Evolutionary conservation across 305 asterid genomes (phyloP).

Genomic region (Petunia hybrid): DNA sequence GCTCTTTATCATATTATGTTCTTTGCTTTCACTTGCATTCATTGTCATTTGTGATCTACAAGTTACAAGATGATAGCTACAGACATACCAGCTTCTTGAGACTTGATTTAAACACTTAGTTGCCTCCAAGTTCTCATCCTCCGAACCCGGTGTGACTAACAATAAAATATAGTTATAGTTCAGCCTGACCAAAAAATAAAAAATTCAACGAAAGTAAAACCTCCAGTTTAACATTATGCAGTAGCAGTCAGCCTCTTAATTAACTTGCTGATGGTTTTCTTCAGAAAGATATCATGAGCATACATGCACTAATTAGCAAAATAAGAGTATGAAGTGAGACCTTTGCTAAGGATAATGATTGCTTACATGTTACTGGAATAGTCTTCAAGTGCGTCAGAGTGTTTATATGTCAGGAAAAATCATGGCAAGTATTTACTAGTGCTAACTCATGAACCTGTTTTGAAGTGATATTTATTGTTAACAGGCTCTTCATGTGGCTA

Average conservation of each 20-base stretch:
- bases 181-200: too few relatives aligned
- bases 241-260: not conserved
- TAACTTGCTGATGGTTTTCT: not conserved
- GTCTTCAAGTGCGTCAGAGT: not conserved
- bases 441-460: not conserved
- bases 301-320: not conserved
- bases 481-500: slow-evolving; percentile 80
- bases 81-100: too few relatives aligned
- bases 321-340: slow-evolving; percentile 1
- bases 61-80: too few relatives aligned
- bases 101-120: too few relatives aligned
- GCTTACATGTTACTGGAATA: not conserved
- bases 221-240: not conserved
- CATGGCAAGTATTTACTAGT: not conserved
- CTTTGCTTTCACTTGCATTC: not conserved
- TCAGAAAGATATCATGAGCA: not conserved
- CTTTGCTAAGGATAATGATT: not conserved
- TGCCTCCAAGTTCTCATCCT: too few relatives aligned
- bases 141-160: too few relatives aligned
- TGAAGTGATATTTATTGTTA: slow-evolving; percentile 22
- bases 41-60: not conserved
- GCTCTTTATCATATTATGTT: not conserved
- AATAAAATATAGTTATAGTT: too few relatives aligned
- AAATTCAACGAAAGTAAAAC: not conserved
- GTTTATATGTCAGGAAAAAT: not conserved